phyloP scores from a whole-genome alignment of 495 filamentous ascomycete species.

The Immersiella caudata region DNA sequence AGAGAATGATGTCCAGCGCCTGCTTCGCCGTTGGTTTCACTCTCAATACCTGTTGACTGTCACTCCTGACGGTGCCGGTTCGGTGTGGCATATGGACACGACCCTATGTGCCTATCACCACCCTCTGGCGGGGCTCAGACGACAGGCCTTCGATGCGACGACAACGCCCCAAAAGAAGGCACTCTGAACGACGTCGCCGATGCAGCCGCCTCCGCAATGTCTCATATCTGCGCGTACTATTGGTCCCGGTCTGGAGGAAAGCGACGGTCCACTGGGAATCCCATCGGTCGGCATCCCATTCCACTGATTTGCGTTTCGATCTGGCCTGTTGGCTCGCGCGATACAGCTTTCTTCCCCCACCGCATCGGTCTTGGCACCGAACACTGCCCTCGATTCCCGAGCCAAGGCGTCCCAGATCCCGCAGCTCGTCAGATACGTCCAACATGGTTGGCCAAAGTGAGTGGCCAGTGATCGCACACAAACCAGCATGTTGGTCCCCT shows the following conservation, averaged over 20 bases:
- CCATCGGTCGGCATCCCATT: not conserved
- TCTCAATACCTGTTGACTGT: too few species aligned
- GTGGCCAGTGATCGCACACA: not conserved
- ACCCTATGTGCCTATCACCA: too few species aligned
- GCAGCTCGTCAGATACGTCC: slow-evolving; percentile 3
- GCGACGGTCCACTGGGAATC: slow-evolving; percentile 3
- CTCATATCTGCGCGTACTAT: slow-evolving; percentile 6
- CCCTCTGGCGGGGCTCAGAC: not conserved
- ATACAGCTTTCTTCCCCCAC: not conserved
- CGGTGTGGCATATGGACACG: not conserved
- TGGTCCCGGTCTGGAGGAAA: not conserved
- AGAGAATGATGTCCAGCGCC: not conserved
- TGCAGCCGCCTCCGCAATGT: slow-evolving; percentile 14
- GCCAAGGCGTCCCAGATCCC: slow-evolving; percentile 15
- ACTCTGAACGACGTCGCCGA: not conserved
- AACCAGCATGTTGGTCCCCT: not conserved
- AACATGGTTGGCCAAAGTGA: slow-evolving; percentile 5
- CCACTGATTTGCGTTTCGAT: not conserved
- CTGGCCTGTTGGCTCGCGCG: not conserved
- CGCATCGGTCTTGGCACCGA: not conserved
- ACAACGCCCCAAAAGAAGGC: not conserved
- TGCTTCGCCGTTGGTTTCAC: not conserved
- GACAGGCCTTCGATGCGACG: slow-evolving; percentile 1
- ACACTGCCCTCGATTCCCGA: slow-evolving; percentile 9
- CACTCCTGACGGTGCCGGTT: too few species aligned